These are phyloP conservation scores for Apiospora saccharicola DNA, from an alignment of 2,329 filamentous ascomycete species.

Conservation along the genomic window DNA sequence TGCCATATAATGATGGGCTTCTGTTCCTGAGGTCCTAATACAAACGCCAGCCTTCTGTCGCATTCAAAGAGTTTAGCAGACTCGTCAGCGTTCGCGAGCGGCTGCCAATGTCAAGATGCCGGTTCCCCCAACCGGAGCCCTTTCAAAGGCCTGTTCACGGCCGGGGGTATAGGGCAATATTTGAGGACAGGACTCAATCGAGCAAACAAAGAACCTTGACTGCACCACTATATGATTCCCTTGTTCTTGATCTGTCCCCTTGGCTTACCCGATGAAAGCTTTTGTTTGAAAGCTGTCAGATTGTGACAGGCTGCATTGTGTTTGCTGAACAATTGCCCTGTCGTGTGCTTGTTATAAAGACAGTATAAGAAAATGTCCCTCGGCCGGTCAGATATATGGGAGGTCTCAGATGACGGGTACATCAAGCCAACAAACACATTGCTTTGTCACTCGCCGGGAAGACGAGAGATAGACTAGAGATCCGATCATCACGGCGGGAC, in stretches of 20 bases:
- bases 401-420: background rate
- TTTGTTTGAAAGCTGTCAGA: background rate
- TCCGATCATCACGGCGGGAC: background rate
- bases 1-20: background rate
- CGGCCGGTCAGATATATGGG: background rate
- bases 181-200: background rate
- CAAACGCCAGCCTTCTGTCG: background rate
- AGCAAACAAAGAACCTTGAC: background rate
- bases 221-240: background rate
- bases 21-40: background rate
- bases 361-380: background rate
- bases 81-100: background rate
- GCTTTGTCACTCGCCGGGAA: background rate
- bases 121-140: background rate
- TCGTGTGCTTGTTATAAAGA: constrained; percentile 13
- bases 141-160: background rate
- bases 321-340: background rate
- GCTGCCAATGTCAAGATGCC: background rate
- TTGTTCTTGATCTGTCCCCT: background rate
- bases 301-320: background rate
- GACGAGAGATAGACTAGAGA: background rate
- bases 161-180: background rate
- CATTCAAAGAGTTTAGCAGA: background rate
- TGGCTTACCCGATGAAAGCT: background rate
- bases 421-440: constrained; percentile 1